Base-by-base conservation (phyloP, 1,284 basidiomycete species). In the Ceratobasidium sp. region DNA sequence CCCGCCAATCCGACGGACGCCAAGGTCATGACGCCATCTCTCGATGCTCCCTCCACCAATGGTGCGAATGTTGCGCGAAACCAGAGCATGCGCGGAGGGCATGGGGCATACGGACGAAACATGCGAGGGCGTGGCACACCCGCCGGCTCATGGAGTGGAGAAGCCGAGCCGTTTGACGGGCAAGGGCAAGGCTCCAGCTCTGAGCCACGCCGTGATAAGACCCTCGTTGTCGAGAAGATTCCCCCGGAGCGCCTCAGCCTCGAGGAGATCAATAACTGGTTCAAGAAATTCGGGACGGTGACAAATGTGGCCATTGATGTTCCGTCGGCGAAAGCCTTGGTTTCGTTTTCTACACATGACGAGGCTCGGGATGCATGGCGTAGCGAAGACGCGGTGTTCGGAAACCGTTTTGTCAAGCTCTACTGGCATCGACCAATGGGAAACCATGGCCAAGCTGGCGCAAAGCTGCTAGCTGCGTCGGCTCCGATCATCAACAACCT, bases 211-310 rank as follows among this genome's bases (percentile, higher is more conserved):
- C 74, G 53, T 64, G 61, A 91, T 79, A 94, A 92, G 78, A 97
- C 96, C 0, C 84, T 98, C 34, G 93, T 97, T 23, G 91, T 98
- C 67, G 95, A 97, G 81, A 96, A 97, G 82, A 95, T 98, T 71
- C 96, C 96, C 0, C 87, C 88, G 57, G 90, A 94, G 74, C 89
- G 91, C 77, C 85, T 97, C 57, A 88, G 88, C 43, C 85, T 96
- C 32, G 90, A 90, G 58, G 84, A 88, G 16, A 90, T 98, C 72
- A 93, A 92, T 78, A 88, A 87, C 43, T 97, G 94, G 90, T 98
- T 98, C 82, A 91, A 92, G 79, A 88, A 90, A 75, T 98, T 97
- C 77, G 96, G 96, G 21, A 92, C 89, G 4, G 94, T 98, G 75
- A 96, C 94, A 41, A 95, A 96, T 77, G 93, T 98, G 71, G 94